Base-by-base conservation (phyloP, 2,329 filamentous ascomycete species). In the Incumbomyces lentus region DNA sequence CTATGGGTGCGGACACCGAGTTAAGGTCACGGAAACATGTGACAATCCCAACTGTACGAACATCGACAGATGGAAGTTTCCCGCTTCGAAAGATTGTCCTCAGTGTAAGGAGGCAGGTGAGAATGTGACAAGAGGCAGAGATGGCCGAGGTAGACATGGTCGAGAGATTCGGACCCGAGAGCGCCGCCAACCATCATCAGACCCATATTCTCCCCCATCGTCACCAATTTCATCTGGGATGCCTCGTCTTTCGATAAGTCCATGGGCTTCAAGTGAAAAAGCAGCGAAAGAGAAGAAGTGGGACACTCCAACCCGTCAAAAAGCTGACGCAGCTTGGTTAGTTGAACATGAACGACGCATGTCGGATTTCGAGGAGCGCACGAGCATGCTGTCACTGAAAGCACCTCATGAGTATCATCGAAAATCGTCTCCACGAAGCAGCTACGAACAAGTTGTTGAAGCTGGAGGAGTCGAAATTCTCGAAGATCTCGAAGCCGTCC, bases 1-100 rank as follows among this genome's bases (percentile, higher is more conserved):
- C 32, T 58, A 54, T 34, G 55, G 54, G n/a, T 58, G 55, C 37
- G 55, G 55, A 22, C 49, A 50, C 39, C 47, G 51, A 30, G 51
- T 50, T 47, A 56, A 55, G 36, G 50, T 49, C 13, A 52, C 48
- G 40, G 49, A 48, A 22, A 29, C 48, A 14, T 58, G 55, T 38
- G 40, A 47, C 13, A 45, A 36, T 12, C 48, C 48, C 6, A 40
- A 32, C 29, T 58, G 55, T 43, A 45, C 33, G 26, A 45, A 38
- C 12, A 34, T 55, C 17, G 54, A 51, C 30, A 49, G 49, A 32
- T 56, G 51, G 42, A 50, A 55, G 13, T 53, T 52, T 30, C 47
- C 44, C 4, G 41, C 42, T 22, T 41, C 49, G 14, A 49, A 50
- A 16, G 55, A 58, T 44, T 58, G 55, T 40, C 39, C 45, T 14